Evolutionary conservation across 768 basidiomycete species (phyloP).

Genomic region (Cystobasidium onofrii): DNA sequence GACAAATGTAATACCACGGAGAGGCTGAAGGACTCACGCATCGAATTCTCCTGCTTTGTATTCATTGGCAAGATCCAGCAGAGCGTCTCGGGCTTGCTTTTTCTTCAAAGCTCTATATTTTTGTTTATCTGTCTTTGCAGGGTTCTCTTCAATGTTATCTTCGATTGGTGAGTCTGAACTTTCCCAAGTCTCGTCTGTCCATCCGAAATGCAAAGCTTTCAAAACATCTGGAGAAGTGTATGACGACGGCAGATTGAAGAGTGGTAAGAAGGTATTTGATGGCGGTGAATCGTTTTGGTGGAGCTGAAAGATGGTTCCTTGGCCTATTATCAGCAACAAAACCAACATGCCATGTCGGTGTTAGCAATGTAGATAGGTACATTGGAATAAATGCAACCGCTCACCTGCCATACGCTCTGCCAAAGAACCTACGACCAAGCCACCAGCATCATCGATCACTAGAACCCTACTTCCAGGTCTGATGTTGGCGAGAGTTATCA

Average conservation of each 20-base stretch:
- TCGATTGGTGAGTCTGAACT: slow-evolving; percentile 51
- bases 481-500: slow-evolving; percentile 73
- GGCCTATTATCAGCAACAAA: slow-evolving; percentile 50
- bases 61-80: slow-evolving; percentile 64
- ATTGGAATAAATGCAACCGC: slow-evolving; percentile 31
- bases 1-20: too few relatives aligned
- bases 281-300: slow-evolving; percentile 88
- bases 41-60: slow-evolving; percentile 83
- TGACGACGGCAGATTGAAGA: slow-evolving; percentile 76
- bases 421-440: slow-evolving; percentile 72
- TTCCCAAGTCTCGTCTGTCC: slow-evolving; percentile 65
- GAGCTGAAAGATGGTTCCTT: slow-evolving; percentile 72
- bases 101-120: slow-evolving; percentile 59
- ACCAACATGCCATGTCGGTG: not conserved
- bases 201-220: slow-evolving; percentile 79
- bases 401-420: slow-evolving; percentile 77
- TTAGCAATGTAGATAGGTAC: not conserved
- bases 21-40: slow-evolving; percentile 56
- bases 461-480: slow-evolving; percentile 79
- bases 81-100: slow-evolving; percentile 58
- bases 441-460: slow-evolving; percentile 84
- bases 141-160: slow-evolving; percentile 48
- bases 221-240: slow-evolving; percentile 50
- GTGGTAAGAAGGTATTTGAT: slow-evolving; percentile 67
- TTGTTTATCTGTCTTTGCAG: slow-evolving; percentile 12